Conservation (phyloP, 768 basidiomycete genomes). For the Russula sp. region DNA sequence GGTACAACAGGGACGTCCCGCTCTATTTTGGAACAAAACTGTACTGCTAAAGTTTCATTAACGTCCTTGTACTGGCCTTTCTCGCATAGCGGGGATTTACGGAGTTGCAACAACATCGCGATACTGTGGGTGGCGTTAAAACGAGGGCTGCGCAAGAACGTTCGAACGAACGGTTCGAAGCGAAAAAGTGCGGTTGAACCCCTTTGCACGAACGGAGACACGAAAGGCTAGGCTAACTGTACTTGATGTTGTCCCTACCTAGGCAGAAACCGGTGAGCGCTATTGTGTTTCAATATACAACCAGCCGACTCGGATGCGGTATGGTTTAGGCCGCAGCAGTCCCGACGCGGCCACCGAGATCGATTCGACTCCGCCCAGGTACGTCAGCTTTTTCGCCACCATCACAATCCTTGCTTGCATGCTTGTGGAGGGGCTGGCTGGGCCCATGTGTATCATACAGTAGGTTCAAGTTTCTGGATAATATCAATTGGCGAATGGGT, state of each 20-base stretch:
- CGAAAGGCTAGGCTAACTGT: neutral
- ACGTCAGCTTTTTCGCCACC: neutral
- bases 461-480: neutral
- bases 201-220: neutral
- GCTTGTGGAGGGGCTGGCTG: no score
- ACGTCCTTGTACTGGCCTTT: neutral
- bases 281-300: neutral
- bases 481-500: neutral
- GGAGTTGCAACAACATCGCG: neutral
- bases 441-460: no score
- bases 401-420: neutral
- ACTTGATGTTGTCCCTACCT: no score
- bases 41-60: no score
- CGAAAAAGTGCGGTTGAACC: neutral
- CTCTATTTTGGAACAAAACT: neutral
- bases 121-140: neutral
- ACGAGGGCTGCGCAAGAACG: neutral
- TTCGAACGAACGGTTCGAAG: neutral
- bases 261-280: neutral
- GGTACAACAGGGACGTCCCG: neutral
- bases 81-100: neutral
- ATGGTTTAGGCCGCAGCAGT: neutral
- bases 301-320: neutral
- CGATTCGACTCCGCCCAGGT: neutral
- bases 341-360: neutral